Evolutionary conservation across 352 stramenopile species (phyloP), one percentile per base, ranked within the genome.

Genomic region (Pythium aristosporum): DNA sequence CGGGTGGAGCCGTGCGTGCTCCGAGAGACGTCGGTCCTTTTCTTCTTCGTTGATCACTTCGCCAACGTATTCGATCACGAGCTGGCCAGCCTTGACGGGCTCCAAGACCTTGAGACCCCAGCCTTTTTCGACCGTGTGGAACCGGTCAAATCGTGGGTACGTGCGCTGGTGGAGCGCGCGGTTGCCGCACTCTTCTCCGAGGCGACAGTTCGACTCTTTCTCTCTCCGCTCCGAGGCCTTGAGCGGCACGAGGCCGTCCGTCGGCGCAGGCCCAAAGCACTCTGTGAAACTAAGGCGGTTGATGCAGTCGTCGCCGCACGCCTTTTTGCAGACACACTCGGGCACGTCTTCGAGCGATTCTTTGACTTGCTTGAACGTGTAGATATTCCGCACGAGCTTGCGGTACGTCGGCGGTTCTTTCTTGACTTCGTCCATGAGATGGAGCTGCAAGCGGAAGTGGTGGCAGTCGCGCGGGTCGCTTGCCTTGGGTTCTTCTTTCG

Each of bases 1-100:
- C 12, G 92, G 92, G 44, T 94, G 90, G 32, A 93, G 85, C 32
- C 77, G 78, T 8, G 86, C 79, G 72, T 97, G 94, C 48, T 94
- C 72, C 55, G 79, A 67, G 8, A 98, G 71, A 28, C 94, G 87
- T 4, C 85, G 74, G 47, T 97, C 80, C 63, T 98, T 98, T 71
- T 94, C 88, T 46, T 87, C 77, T 72, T 98, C 93, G 57, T 96
- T 92, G 61, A 98, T 96, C n/a, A 98, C 89, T 75, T 98, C 92
- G 2, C 94, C 94, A 9, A 97, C 87, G 71, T 98, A 98, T 73
- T 98, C 94, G 58, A 97, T 95, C 23, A 98, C 90, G 25, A 98
- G 71, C 61, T 89, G 85, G 0, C 89, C 89, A 7, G 81, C 80
- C 50, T 90, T 96, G 6, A 97, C 79, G 16, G 72, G 61, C 52